phyloP scores from a whole-genome alignment of 2,329 filamentous ascomycete genomes.

The Fusarium abutilonis region DNA sequence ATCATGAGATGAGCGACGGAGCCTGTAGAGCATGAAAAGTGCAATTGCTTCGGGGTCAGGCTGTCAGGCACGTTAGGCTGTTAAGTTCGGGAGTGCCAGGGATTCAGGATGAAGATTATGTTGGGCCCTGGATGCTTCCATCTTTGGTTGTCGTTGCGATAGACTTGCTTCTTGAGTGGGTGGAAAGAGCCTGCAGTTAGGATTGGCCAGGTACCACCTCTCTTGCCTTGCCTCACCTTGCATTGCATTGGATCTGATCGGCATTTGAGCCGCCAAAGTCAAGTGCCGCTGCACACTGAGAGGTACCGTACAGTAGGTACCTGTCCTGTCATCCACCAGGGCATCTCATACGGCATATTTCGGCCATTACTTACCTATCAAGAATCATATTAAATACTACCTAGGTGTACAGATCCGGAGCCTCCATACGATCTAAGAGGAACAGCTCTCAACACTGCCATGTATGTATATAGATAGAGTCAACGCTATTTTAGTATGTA shows the following conservation, averaged over 20 bases:
- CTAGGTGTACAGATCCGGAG: too few species aligned
- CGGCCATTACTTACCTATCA: too few species aligned
- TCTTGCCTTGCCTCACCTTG: neutral
- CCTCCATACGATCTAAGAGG: too few species aligned
- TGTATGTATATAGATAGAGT: too few species aligned
- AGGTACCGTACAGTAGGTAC: neutral
- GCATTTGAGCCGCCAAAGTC: slow-evolving; percentile 24
- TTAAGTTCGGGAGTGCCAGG: neutral
- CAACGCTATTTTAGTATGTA: too few species aligned
- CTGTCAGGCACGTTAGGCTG: neutral
- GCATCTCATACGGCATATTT: too few species aligned
- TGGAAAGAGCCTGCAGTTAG: slow-evolving; percentile 19
- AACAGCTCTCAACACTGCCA: too few species aligned
- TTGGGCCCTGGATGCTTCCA: slow-evolving; percentile 10
- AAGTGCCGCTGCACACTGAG: slow-evolving; percentile 24
- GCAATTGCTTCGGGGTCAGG: slow-evolving; percentile 1
- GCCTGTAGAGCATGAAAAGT: slow-evolving; percentile 16
- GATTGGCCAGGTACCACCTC: slow-evolving; percentile 27
- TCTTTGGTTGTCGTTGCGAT: slow-evolving; percentile 16
- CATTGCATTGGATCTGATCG: slow-evolving; percentile 29
- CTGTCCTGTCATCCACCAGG: too few species aligned
- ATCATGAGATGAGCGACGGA: slow-evolving; percentile 17
- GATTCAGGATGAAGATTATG: slow-evolving; percentile 10
- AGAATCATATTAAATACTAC: too few species aligned
- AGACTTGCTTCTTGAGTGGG: slow-evolving; percentile 9